Conservation (phyloP, 169 alveolate genomes). For the Plasmodium blacklocki region DNA sequence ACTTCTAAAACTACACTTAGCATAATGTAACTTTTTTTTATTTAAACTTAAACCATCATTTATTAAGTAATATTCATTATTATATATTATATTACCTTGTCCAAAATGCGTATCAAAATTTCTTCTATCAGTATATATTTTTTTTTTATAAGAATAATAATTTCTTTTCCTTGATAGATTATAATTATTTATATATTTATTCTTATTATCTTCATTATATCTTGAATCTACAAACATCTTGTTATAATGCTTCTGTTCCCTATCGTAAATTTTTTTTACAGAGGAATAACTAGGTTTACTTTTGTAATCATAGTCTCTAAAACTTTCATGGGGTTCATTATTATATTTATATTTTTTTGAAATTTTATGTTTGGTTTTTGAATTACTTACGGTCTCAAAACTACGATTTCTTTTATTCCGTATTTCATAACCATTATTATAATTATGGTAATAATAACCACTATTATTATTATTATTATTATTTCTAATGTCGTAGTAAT, state of each 20-base stretch:
- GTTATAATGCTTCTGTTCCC: conserved; percentile 21
- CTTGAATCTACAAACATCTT: conserved; percentile 35
- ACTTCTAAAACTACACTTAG: conserved; percentile 17
- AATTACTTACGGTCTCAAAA: conserved; percentile 25
- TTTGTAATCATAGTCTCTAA: conserved; percentile 36
- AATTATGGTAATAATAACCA: conserved; percentile 5
- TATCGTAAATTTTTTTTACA: conserved; percentile 19
- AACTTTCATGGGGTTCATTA: background rate
- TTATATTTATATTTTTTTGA: conserved; percentile 29
- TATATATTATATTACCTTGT: conserved; percentile 60
- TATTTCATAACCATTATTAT: conserved; percentile 5
- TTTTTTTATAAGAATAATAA: conserved; percentile 61
- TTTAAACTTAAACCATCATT: conserved; percentile 59
- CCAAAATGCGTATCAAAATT: conserved; percentile 69
- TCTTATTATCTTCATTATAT: conserved; percentile 52
- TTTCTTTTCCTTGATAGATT: conserved; percentile 39
- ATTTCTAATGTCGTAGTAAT: conserved; percentile 44
- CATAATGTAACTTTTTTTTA: conserved; percentile 35
- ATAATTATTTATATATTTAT: conserved; percentile 24
- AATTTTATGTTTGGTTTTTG: conserved; percentile 23
- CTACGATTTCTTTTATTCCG: conserved; percentile 41
- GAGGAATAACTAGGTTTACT: conserved; percentile 53
- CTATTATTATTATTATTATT: conserved; percentile 11
- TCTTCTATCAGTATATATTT: conserved; percentile 37
- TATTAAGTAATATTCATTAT: conserved; percentile 63